phyloP scores from a whole-genome alignment of 2,329 filamentous ascomycete genomes.

The Colletotrichum sansevieriae region DNA sequence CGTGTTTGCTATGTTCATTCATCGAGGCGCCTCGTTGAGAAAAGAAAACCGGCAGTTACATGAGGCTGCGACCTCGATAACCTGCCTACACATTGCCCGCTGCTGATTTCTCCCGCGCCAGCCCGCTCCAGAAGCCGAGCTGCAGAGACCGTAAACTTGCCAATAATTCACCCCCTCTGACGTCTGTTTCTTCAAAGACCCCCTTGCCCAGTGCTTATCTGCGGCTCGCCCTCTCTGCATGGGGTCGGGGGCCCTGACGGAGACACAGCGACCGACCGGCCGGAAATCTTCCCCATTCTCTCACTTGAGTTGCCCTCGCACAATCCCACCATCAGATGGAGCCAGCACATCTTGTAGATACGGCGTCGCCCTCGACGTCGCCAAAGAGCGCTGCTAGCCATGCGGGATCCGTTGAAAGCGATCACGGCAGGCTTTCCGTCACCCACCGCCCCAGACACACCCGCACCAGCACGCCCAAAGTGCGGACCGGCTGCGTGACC shows the following conservation, averaged over 20 bases:
- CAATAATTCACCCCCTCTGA: slow-evolving; percentile 7
- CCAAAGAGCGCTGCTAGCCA: slow-evolving; percentile 13
- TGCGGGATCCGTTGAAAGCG: slow-evolving; percentile 27
- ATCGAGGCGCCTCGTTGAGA: slow-evolving; percentile 1
- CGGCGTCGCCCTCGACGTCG: slow-evolving; percentile 26
- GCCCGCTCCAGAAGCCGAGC: slow-evolving; percentile 5
- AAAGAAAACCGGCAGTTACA: background rate
- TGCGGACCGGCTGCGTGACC: slow-evolving; percentile 42
- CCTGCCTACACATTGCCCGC: background rate
- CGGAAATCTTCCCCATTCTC: slow-evolving; percentile 22
- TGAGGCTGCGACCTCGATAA: background rate
- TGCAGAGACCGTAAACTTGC: slow-evolving; percentile 1
- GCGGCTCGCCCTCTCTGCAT: slow-evolving; percentile 28
- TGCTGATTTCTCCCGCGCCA: background rate
- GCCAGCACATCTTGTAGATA: slow-evolving; percentile 31
- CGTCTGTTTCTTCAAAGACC: background rate
- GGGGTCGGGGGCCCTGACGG: slow-evolving; percentile 8
- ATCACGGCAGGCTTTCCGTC: background rate
- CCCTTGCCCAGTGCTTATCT: slow-evolving; percentile 23
- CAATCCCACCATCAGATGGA: slow-evolving; percentile 29
- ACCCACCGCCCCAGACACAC: slow-evolving; percentile 34
- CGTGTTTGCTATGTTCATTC: slow-evolving; percentile 4
- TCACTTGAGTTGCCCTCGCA: slow-evolving; percentile 31
- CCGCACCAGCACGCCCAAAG: slow-evolving; percentile 42
- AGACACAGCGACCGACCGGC: slow-evolving; percentile 26